Percentiles rank a stretch among this genome's conserved stretches.
phyloP scores from a whole-genome alignment of 2,329 filamentous ascomycete species.

The Alternaria longipes region DNA sequence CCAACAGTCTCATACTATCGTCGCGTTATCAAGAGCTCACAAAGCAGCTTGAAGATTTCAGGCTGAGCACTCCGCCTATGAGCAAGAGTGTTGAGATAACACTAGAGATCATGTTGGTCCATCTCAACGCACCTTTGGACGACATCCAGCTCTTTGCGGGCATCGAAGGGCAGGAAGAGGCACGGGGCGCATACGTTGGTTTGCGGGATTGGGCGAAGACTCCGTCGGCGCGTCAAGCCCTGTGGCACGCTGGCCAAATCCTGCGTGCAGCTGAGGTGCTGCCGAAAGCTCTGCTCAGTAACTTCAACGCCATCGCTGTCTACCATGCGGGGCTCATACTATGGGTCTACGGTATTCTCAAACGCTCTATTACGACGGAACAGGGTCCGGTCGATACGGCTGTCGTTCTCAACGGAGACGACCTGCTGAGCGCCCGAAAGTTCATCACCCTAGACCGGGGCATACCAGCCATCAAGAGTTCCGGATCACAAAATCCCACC shows the following conservation, averaged over 20 bases:
- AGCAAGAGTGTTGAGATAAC: slow-evolving; percentile 44
- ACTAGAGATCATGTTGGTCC: slow-evolving; percentile 66
- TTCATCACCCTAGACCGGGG: slow-evolving; percentile 68
- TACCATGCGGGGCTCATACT: slow-evolving; percentile 74
- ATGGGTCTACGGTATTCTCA: slow-evolving; percentile 73
- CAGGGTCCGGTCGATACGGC: slow-evolving; percentile 41
- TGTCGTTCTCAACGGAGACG: slow-evolving; percentile 65
- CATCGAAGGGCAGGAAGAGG: slow-evolving; percentile 72
- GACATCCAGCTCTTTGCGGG: slow-evolving; percentile 74
- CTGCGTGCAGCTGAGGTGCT: slow-evolving; percentile 67
- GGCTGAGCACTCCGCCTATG: slow-evolving; percentile 55
- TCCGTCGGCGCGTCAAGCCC: slow-evolving; percentile 64
- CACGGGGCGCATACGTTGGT: slow-evolving; percentile 65
- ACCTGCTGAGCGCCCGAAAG: slow-evolving; percentile 63
- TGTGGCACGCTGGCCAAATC: slow-evolving; percentile 75
- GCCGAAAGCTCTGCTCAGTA: slow-evolving; percentile 64
- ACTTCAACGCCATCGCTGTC: slow-evolving; percentile 73
- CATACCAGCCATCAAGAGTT: slow-evolving; percentile 58
- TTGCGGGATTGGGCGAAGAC: slow-evolving; percentile 68
- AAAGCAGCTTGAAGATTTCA: slow-evolving; percentile 64
- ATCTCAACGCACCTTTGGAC: slow-evolving; percentile 70
- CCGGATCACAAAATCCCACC: slow-evolving; percentile 30
- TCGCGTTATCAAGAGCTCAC: slow-evolving; percentile 65
- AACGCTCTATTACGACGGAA: slow-evolving; percentile 38
- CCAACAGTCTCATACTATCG: slow-evolving; percentile 51